Conservation (phyloP, 495 filamentous ascomycete species). For the Bacidia gigantensis region DNA sequence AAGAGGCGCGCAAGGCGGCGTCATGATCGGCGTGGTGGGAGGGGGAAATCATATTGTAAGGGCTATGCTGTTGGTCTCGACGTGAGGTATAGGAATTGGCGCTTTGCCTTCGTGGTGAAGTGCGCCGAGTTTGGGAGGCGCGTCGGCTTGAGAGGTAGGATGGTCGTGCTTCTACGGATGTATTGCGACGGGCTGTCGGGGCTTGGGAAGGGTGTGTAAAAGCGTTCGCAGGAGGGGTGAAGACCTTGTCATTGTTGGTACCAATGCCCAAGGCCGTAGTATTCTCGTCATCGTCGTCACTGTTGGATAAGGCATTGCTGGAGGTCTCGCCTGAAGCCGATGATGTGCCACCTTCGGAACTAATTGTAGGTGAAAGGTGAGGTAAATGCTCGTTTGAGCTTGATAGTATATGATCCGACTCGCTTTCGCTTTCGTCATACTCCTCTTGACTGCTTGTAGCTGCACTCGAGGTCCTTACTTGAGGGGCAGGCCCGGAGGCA, state of each 20-base stretch:
- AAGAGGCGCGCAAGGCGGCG: conserved; percentile 76
- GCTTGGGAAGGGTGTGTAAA: conserved; percentile 61
- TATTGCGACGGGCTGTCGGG: conserved; percentile 5
- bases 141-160: conserved; percentile 22
- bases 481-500: conserved; percentile 5
- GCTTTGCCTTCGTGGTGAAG: conserved; percentile 7
- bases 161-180: conserved; percentile 14
- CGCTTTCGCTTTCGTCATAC: conserved; percentile 76
- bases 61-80: conserved; percentile 26
- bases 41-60: conserved; percentile 54
- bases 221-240: conserved; percentile 78
- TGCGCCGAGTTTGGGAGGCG: conserved; percentile 3
- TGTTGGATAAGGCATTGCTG: conserved; percentile 25
- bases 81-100: conserved; percentile 21
- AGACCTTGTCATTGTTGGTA: conserved; percentile 42
- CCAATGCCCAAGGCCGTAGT: conserved; percentile 63
- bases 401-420: conserved; percentile 68
- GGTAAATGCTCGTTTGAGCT: conserved; percentile 59
- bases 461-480: conserved; percentile 25
- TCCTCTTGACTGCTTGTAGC: conserved; percentile 76
- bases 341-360: conserved; percentile 11
- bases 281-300: conserved; percentile 62
- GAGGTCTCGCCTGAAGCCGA: conserved; percentile 14
- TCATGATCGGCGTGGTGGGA: conserved; percentile 78
- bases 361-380: conserved; percentile 12